phyloP scores from a whole-genome alignment of 257 asterid species.

The Asclepias syriaca region DNA sequence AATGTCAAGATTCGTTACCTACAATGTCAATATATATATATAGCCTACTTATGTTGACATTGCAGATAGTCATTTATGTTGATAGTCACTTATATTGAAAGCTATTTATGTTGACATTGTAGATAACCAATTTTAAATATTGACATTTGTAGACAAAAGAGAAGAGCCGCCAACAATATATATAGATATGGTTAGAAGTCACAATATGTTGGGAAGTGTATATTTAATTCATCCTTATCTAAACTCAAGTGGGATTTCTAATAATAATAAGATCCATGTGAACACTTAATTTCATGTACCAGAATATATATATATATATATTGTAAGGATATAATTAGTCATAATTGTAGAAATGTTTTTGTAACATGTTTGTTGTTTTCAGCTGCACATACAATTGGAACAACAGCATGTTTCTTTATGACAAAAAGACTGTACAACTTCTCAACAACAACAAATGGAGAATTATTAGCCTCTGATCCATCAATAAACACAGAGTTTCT shows the following conservation, averaged over 20 bases:
- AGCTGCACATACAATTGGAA: constrained; percentile 88
- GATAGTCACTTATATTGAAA: no score
- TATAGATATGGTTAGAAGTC: neutral
- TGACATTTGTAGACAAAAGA: no score
- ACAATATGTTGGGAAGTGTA: neutral
- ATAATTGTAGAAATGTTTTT: no score
- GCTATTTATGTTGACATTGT: no score
- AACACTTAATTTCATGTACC: neutral
- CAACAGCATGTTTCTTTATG: constrained; percentile 96
- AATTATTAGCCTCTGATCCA: constrained; percentile 51
- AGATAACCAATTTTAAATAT: no score
- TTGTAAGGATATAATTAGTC: no score
- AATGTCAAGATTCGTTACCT: no score
- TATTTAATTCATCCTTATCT: neutral
- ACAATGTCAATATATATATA: no score
- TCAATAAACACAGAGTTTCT: constrained; percentile 53
- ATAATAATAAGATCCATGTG: neutral
- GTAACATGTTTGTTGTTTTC: neutral
- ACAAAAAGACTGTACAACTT: constrained; percentile 57
- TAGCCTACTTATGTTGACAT: no score
- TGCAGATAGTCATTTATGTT: no score
- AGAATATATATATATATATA: neutral
- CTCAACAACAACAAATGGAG: constrained; percentile 18
- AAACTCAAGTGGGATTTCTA: neutral
- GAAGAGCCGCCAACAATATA: no score